A percentile compares a stretch with the other conserved stretches of the same genome.
These are phyloP conservation scores for Trichosanthes cucumerina DNA, from an alignment of 306 rosid species.

Conservation along the genomic window DNA sequence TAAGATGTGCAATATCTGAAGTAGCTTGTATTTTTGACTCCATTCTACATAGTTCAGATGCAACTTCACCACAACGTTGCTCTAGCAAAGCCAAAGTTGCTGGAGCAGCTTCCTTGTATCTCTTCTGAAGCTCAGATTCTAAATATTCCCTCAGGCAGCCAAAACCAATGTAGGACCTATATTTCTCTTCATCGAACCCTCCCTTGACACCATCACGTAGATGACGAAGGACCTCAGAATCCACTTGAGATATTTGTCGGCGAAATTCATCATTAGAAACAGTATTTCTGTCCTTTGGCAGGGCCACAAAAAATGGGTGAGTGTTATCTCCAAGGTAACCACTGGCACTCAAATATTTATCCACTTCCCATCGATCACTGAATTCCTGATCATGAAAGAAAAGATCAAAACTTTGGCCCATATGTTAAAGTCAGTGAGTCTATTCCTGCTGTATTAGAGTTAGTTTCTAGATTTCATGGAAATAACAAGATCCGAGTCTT, in stretches of 20 bases:
- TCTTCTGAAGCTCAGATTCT: slow-evolving; percentile 90
- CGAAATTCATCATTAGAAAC: slow-evolving; percentile 92
- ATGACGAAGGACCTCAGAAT: slow-evolving; percentile 69
- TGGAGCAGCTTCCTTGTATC: slow-evolving; percentile 96
- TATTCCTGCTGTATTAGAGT: not conserved
- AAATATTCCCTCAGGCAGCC: slow-evolving; percentile 63
- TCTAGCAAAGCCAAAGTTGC: slow-evolving; percentile 94
- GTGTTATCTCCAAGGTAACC: slow-evolving; percentile 82
- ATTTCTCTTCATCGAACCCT: slow-evolving; percentile 90
- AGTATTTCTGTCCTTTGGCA: slow-evolving; percentile 71
- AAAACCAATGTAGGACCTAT: slow-evolving; percentile 63
- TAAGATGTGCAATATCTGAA: slow-evolving; percentile 80
- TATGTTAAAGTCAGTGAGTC: too few species aligned
- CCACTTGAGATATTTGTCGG: slow-evolving; percentile 78
- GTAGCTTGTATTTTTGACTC: slow-evolving; percentile 74
- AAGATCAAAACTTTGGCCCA: not conserved
- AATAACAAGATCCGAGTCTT: not conserved
- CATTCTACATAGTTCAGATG: slow-evolving; percentile 49
- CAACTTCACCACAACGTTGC: slow-evolving; percentile 82
- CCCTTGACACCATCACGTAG: slow-evolving; percentile 76
- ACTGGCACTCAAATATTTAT: slow-evolving; percentile 90
- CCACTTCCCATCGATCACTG: slow-evolving; percentile 93
- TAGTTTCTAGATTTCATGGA: not conserved
- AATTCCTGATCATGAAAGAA: slow-evolving; percentile 55
- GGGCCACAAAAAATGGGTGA: slow-evolving; percentile 76